phyloP scores from a whole-genome alignment of 208 protist species.

The Leishmania martiniquensis region DNA sequence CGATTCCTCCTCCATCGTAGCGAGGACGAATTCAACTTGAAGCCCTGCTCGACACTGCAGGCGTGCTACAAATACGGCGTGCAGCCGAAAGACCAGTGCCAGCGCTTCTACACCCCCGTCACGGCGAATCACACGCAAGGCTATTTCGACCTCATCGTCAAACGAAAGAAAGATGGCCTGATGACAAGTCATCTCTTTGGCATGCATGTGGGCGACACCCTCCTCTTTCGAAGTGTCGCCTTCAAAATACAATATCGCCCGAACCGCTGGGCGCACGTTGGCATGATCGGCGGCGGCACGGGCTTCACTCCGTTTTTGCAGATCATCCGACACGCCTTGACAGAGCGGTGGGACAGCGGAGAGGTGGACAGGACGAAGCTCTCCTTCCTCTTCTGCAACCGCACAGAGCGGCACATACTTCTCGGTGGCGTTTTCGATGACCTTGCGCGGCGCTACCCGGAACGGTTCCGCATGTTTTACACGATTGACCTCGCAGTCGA shows the following conservation, averaged over 20 bases:
- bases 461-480: constrained; percentile 91
- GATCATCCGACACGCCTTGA: constrained; percentile 84
- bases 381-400: constrained; percentile 93
- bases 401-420: constrained; percentile 94
- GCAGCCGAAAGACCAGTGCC: constrained; percentile 81
- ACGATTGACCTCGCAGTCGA: constrained; percentile 86
- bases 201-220: constrained; percentile 87
- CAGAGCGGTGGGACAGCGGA: constrained; percentile 62
- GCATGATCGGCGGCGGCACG: constrained; percentile 94
- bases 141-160: constrained; percentile 92
- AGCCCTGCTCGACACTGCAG: constrained; percentile 86
- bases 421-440: constrained; percentile 88
- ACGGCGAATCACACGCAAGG: constrained; percentile 86
- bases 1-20: constrained; percentile 79
- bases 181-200: constrained; percentile 91
- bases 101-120: constrained; percentile 93
- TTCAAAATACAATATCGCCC: constrained; percentile 90
- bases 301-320: constrained; percentile 96
- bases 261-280: constrained; percentile 87
- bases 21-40: constrained; percentile 86
- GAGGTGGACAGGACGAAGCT: constrained; percentile 87
- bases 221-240: constrained; percentile 79
- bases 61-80: constrained; percentile 91
- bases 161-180: constrained; percentile 70
- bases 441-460: constrained; percentile 56